Base-by-base conservation (phyloP, 2,329 filamentous ascomycete species). In the Fusarium haematococcum region DNA sequence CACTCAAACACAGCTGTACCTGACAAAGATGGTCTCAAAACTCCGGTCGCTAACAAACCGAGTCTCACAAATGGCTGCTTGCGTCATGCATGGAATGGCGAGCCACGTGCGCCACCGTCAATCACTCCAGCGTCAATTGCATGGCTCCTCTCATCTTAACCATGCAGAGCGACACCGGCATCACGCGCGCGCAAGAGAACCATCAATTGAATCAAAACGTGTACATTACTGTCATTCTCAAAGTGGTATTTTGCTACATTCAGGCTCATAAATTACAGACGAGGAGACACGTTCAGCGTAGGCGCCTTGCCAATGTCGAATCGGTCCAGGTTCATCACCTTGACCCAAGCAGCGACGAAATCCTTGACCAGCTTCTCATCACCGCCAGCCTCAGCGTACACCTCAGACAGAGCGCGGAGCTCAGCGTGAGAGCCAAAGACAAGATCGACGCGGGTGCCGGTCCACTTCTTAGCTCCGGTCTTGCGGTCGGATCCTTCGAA, bases 251-350 rank as follows among this genome's bases (percentile, higher is more conserved):
- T 75, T 74, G 72, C 69, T 75, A 72, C 68, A 72, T 74, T 74
- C 63, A 56, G 50, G 65, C 68, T 75, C 50, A 71, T 65, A 74
- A 61, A 74, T 74, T 77, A 76, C 67, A 75, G 70, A 33, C 73
- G 73, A 65, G 73, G 71, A 57, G 73, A 73, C 2, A 71, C 70
- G 41, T 64, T 70, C 18, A 41, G 39, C 25, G 72, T 61, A 37
- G 57, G 50, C 13, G 41, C 41, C 23, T 57, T 68, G 23, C 52
- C 50, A 64, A 76, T n/a, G 59, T 94, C 93, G 79, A 90, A 95
- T 20, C 93, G 88, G 81, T 95, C 93, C 68, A 92, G 80, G 79
- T 93, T 92, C 89, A 92, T 92, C 18, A 95, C 89, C 91, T 95
- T 95, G 78, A 86, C 85, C 92, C 93, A 95, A 11, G 90, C 91